Evolutionary conservation across 2,329 filamentous ascomycete genomes (phyloP).

Genomic region (Thelonectria discophora): DNA sequence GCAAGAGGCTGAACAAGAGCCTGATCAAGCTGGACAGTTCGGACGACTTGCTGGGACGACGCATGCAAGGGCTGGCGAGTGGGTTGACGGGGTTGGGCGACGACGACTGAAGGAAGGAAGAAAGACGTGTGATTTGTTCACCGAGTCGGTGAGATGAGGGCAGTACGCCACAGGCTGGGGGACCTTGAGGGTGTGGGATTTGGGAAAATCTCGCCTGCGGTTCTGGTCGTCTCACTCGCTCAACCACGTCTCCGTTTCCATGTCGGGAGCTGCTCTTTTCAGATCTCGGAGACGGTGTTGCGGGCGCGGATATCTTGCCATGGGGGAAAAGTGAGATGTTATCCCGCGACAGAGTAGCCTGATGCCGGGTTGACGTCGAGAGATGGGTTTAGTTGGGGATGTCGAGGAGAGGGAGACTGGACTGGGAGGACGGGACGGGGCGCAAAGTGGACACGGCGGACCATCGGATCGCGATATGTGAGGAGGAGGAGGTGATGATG

Average conservation of each 20-base stretch:
- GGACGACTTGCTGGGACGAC: conserved; percentile 64
- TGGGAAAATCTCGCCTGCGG: background rate
- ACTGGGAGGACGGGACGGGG: conserved; percentile 23
- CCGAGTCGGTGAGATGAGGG: conserved; percentile 15
- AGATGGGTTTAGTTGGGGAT: background rate
- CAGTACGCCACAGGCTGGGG: too few relatives aligned
- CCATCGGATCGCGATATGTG: conserved; percentile 23
- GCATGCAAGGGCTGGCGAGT: conserved; percentile 67
- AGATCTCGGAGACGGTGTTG: conserved; percentile 31
- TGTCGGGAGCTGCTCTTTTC: conserved; percentile 4
- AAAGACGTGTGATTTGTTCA: background rate
- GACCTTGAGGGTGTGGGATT: too few relatives aligned
- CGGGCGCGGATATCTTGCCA: conserved; percentile 23
- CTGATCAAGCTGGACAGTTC: conserved; percentile 65
- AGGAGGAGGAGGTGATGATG: background rate
- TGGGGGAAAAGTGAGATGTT: conserved; percentile 28
- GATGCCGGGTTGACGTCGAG: conserved; percentile 25
- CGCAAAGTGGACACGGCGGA: conserved; percentile 23
- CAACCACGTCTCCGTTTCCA: background rate
- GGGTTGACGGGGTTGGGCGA: conserved; percentile 60
- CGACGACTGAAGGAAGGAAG: conserved; percentile 47
- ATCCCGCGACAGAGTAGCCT: conserved; percentile 21
- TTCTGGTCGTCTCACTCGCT: background rate
- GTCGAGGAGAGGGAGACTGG: background rate
- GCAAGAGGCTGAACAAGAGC: conserved; percentile 57